phyloP scores from a whole-genome alignment of 441 rosid genomes.

The Cnidoscolus chayamansa region DNA sequence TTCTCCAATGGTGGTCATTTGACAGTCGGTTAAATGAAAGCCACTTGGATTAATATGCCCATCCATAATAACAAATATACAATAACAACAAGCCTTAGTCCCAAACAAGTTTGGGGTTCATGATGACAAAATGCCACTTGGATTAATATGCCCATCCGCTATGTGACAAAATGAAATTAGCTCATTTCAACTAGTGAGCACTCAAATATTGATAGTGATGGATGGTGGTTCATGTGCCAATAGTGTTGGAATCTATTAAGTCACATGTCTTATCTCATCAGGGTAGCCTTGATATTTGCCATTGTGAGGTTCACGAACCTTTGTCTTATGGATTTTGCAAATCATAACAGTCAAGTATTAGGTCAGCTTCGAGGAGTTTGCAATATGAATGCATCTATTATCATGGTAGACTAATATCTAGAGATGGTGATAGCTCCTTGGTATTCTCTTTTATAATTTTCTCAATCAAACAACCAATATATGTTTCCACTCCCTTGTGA shows the following conservation, averaged over 20 bases:
- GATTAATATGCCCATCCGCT: not conserved
- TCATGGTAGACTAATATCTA: not conserved
- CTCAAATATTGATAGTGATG: not conserved
- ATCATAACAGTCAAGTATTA: not conserved
- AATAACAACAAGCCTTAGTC: too few species aligned
- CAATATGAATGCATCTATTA: not conserved
- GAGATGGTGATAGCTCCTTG: not conserved
- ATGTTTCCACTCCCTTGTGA: not conserved
- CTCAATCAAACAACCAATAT: not conserved
- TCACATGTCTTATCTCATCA: not conserved
- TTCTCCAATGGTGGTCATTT: not conserved
- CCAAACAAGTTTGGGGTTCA: too few species aligned
- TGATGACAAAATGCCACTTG: not conserved
- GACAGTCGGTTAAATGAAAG: not conserved
- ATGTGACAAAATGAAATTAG: conserved; percentile 8
- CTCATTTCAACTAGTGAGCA: not conserved
- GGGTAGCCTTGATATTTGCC: too few species aligned
- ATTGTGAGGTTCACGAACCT: too few species aligned
- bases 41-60: not conserved
- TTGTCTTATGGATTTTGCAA: not conserved
- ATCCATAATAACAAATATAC: not conserved
- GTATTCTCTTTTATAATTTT: conserved; percentile 4
- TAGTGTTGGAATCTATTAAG: conserved; percentile 9
- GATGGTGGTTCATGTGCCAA: not conserved
- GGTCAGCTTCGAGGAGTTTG: not conserved